Conservation (phyloP, 75 land plant genomes). For the Picea glauca region DNA sequence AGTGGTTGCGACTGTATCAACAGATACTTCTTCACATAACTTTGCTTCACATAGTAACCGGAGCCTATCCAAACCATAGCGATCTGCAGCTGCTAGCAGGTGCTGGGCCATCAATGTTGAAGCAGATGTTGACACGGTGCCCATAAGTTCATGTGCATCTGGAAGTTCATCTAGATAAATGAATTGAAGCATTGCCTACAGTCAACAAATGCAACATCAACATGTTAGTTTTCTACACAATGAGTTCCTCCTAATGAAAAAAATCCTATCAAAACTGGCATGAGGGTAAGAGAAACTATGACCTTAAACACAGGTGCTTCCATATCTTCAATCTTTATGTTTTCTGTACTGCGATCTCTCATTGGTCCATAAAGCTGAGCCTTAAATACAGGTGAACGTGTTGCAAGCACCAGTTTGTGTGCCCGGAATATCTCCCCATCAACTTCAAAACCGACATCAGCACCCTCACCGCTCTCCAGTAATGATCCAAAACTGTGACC, state of each 20-base stretch:
- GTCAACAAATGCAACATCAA: not conserved
- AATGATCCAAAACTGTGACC: slow-evolving; percentile 51
- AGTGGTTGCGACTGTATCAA: slow-evolving; percentile 84
- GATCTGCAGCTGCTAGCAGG: slow-evolving; percentile 77
- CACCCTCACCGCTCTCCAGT: slow-evolving; percentile 54
- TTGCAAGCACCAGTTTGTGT: slow-evolving; percentile 79
- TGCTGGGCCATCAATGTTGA: slow-evolving; percentile 74
- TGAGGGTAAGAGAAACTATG: not conserved
- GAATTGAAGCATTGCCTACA: slow-evolving; percentile 74
- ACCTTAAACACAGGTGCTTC: slow-evolving; percentile 79
- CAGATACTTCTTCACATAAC: slow-evolving; percentile 64
- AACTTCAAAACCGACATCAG: slow-evolving; percentile 65
- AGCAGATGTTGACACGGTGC: slow-evolving; percentile 12
- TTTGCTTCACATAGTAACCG: slow-evolving; percentile 65
- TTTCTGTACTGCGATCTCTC: slow-evolving; percentile 55
- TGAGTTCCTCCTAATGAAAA: not conserved
- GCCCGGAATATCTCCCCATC: slow-evolving; percentile 70
- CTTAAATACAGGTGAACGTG: slow-evolving; percentile 84
- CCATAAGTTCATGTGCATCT: slow-evolving; percentile 38
- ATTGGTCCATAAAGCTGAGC: slow-evolving; percentile 85
- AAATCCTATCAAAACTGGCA: not conserved
- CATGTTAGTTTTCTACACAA: not conserved
- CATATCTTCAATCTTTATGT: slow-evolving; percentile 59
- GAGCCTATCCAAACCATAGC: slow-evolving; percentile 74
- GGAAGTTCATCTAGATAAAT: slow-evolving; percentile 74